A percentile compares a stretch with the other conserved stretches of the same genome.
Evolutionary conservation across 2,329 filamentous ascomycete genomes (phyloP).

Genomic region (Aspergillus uvarum): DNA sequence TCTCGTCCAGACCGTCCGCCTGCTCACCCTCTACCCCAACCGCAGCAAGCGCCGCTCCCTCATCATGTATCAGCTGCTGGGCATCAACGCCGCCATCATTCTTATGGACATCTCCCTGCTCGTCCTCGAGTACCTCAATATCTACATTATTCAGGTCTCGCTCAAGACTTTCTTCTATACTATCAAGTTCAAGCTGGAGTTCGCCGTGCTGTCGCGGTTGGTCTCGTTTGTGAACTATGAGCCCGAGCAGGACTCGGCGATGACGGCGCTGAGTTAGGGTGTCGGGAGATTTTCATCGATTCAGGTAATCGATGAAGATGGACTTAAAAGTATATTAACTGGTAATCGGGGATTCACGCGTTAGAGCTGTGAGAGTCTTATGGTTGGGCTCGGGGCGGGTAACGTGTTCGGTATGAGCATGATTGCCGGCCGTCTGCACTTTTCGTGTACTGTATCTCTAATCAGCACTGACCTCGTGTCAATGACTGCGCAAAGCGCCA

Average conservation of each 20-base stretch:
- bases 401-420: too few species aligned
- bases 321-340: too few species aligned
- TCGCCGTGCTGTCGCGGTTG: slow-evolving; percentile 25
- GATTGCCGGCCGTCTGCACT: too few species aligned
- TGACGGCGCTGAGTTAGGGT: background rate
- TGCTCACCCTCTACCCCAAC: slow-evolving; percentile 35
- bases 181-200: slow-evolving; percentile 51
- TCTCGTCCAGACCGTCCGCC: slow-evolving; percentile 51
- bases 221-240: slow-evolving; percentile 7
- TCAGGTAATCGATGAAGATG: too few species aligned
- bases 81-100: slow-evolving; percentile 49
- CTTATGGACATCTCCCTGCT: slow-evolving; percentile 45
- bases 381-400: too few species aligned
- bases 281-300: too few species aligned
- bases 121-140: slow-evolving; percentile 41
- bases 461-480: too few species aligned
- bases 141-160: slow-evolving; percentile 45
- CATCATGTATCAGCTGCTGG: slow-evolving; percentile 49
- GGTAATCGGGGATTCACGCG: too few species aligned
- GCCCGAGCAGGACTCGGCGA: background rate
- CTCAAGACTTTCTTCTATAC: slow-evolving; percentile 49
- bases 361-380: too few species aligned
- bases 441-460: too few species aligned
- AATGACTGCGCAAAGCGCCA: too few species aligned
- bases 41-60: slow-evolving; percentile 35